Evolutionary conservation across 495 filamentous ascomycete genomes (phyloP).

Genomic region (Cercophora samala): DNA sequence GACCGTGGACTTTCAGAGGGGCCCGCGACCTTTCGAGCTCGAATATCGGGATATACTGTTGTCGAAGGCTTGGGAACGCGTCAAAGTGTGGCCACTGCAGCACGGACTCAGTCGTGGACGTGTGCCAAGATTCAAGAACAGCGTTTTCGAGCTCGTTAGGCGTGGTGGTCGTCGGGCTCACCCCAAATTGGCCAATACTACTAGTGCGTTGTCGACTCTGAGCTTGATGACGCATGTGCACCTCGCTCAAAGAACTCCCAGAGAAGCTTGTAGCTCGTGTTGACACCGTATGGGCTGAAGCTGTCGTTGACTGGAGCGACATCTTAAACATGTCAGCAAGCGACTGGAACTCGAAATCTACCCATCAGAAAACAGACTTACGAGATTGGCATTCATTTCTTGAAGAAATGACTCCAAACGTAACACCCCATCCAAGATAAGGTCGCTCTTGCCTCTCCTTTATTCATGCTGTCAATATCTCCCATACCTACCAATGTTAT

Average conservation of each 20-base stretch:
- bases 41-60: conserved; percentile 34
- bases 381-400: conserved; percentile 27
- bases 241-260: conserved; percentile 19
- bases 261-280: conserved; percentile 21
- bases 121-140: conserved; percentile 33
- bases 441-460: conserved; percentile 36
- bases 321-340: not conserved
- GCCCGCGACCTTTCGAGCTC: conserved; percentile 31
- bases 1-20: conserved; percentile 16
- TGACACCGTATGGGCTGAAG: not conserved
- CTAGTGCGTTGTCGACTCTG: not conserved
- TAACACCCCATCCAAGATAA: conserved; percentile 35
- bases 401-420: conserved; percentile 32
- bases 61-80: conserved; percentile 31
- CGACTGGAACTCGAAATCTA: not conserved
- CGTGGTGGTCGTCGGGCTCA: conserved; percentile 1
- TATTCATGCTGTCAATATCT: conserved; percentile 6
- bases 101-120: conserved; percentile 34
- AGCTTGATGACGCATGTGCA: not conserved
- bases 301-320: conserved; percentile 12
- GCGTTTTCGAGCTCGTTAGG: conserved; percentile 31
- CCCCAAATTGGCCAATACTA: not conserved
- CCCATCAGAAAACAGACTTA: not conserved
- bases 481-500: too few species aligned
- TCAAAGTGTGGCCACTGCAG: conserved; percentile 33